Evolutionary conservation across 345 rosid genomes (phyloP), one percentile per base, ranked within the genome.

Genomic region (Eucalyptus decipiens): DNA sequence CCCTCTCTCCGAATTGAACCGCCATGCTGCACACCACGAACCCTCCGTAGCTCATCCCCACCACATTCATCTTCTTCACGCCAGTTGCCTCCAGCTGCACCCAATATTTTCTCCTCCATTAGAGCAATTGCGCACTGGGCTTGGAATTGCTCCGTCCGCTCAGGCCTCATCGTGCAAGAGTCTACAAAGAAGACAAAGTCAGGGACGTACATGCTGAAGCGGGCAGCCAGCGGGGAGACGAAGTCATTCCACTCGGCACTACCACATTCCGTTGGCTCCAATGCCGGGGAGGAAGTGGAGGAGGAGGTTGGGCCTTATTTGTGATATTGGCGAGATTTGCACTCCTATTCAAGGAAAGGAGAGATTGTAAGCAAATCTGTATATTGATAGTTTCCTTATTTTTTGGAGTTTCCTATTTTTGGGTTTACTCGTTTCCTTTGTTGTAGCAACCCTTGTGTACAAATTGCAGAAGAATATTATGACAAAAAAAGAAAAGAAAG

Each of bases 231-330:
- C 2, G 91, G 93, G 49, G 95, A 91, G 86, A 96, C 90, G 91
- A 96, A 92, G 85, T 90, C 89, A 50, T 89, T 91, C 95, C 96
- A 94, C 23, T 18, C 4, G 56, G 23, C 56, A 51, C 89, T 96
- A 98, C 98, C 99, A 96, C 99, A 95, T 95, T 88, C 97, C 97
- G 91, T 97, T 94, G 93, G 97, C 98, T 52, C 97, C 95, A 89
- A 96, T 89, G 88, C 98, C 96, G 89, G 96, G 99, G 30, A 56
- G 30, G 62, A 56, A 23, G 56, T 51, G 23, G 23, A 51, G 56
- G 56, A 51, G 23, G 23, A 51, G 56, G 56, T 51, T 51, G 56
- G 56, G 56, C 23, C 9, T 51, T 18, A 51, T 18, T 51, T 51
- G 56, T 3, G 23, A 51, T 51, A 18, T 51, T 58, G 12, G 6